These are phyloP conservation scores for Monosporascus ibericus DNA, from an alignment of 2,329 filamentous ascomycete species.

Conservation along the genomic window DNA sequence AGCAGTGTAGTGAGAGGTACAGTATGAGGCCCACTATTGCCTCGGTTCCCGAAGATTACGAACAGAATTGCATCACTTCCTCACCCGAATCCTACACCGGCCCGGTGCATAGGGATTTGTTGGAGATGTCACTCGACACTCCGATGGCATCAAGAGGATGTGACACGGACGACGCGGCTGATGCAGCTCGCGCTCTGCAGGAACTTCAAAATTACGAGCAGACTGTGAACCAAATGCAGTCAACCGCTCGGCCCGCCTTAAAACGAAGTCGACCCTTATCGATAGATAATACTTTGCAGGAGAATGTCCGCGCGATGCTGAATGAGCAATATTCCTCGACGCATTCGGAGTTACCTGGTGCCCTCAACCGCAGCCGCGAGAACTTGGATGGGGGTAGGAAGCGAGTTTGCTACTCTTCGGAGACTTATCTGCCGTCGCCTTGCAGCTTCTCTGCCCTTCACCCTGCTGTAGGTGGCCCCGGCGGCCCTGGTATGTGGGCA, in stretches of 20 bases:
- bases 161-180: slow-evolving; percentile 44
- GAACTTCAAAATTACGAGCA: slow-evolving; percentile 52
- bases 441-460: slow-evolving; percentile 43
- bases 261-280: slow-evolving; percentile 58
- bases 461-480: slow-evolving; percentile 42
- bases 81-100: slow-evolving; percentile 54
- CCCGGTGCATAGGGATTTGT: slow-evolving; percentile 45
- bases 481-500: slow-evolving; percentile 61
- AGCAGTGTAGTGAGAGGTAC: slow-evolving; percentile 51
- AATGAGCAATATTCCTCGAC: slow-evolving; percentile 25
- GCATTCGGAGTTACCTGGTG: slow-evolving; percentile 28
- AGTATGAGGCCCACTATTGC: slow-evolving; percentile 46
- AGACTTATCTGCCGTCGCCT: slow-evolving; percentile 38
- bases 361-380: slow-evolving; percentile 35
- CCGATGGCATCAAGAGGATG: slow-evolving; percentile 39
- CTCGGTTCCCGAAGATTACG: slow-evolving; percentile 52
- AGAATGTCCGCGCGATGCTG: slow-evolving; percentile 61
- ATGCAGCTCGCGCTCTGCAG: slow-evolving; percentile 53
- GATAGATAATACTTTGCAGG: slow-evolving; percentile 55
- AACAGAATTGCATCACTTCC: slow-evolving; percentile 43
- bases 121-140: slow-evolving; percentile 43
- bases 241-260: slow-evolving; percentile 33
- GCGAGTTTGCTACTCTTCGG: slow-evolving; percentile 60
- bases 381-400: slow-evolving; percentile 49
- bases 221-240: slow-evolving; percentile 23